These are phyloP conservation scores for Chlorella variabilis DNA, from an alignment of 163 green algal species.

Conservation along the genomic window DNA sequence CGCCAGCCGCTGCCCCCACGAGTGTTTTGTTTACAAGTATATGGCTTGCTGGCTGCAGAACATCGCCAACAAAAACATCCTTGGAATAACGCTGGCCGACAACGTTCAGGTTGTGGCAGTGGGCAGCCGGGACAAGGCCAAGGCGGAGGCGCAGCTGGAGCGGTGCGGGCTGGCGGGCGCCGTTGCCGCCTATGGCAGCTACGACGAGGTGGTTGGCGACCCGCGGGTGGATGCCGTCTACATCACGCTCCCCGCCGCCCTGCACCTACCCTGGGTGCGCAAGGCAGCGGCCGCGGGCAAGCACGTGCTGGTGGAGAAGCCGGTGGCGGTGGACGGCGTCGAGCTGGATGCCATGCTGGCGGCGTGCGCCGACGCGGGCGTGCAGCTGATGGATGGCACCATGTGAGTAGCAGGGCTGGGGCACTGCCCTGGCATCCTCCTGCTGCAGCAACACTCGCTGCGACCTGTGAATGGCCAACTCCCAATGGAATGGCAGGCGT, in stretches of 20 bases:
- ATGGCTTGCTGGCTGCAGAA: neutral
- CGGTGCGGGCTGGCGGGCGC: conserved; percentile 15
- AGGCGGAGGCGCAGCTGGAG: conserved; percentile 46
- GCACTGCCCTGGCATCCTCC: too few species aligned
- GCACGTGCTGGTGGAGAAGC: conserved; percentile 75
- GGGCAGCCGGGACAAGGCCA: conserved; percentile 38
- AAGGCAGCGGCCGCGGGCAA: conserved; percentile 61
- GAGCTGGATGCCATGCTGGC: conserved; percentile 51
- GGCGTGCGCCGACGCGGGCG: conserved; percentile 41
- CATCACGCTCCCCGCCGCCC: conserved; percentile 60
- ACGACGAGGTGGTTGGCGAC: conserved; percentile 61
- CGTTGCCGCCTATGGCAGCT: conserved; percentile 56
- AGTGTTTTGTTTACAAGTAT: neutral
- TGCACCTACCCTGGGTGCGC: conserved; percentile 66
- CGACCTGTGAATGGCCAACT: too few species aligned
- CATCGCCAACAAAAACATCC: conserved; percentile 60
- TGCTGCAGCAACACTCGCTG: too few species aligned
- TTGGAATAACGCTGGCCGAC: conserved; percentile 35
- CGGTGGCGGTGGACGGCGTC: conserved; percentile 43
- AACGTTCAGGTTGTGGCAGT: conserved; percentile 53
- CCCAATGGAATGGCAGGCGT: too few species aligned
- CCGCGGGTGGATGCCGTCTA: conserved; percentile 61
- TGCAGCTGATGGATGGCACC: conserved; percentile 73
- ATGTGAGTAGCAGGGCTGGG: too few species aligned
- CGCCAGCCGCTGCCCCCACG: too few species aligned